Conservation (phyloP, 2,329 filamentous ascomycete genomes). For the Rasamsonia emersonii region DNA sequence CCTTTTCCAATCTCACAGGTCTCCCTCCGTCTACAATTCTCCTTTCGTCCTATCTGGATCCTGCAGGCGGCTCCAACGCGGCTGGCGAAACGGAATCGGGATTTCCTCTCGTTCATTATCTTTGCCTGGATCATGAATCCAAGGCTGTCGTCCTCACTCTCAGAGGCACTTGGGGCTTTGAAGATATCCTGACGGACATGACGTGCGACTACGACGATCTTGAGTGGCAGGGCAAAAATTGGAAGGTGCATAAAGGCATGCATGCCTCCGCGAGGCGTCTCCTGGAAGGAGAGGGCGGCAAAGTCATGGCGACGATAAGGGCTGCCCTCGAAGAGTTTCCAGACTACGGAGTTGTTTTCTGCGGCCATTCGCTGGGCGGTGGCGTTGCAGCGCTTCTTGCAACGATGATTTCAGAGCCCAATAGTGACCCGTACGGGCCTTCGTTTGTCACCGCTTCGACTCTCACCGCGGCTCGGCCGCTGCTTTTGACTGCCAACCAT, state of each 20-base stretch:
- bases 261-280: slow-evolving; percentile 62
- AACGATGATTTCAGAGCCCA: slow-evolving; percentile 60
- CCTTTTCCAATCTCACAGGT: slow-evolving; percentile 37
- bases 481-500: slow-evolving; percentile 25
- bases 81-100: slow-evolving; percentile 57
- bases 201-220: slow-evolving; percentile 62
- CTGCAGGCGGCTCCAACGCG: slow-evolving; percentile 57
- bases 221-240: slow-evolving; percentile 51
- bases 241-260: slow-evolving; percentile 67
- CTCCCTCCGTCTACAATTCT: slow-evolving; percentile 42
- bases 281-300: slow-evolving; percentile 58
- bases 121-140: slow-evolving; percentile 62
- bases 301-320: slow-evolving; percentile 57
- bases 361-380: slow-evolving; percentile 61
- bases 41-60: slow-evolving; percentile 62
- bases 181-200: slow-evolving; percentile 65
- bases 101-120: slow-evolving; percentile 64
- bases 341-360: slow-evolving; percentile 62
- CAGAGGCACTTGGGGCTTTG: slow-evolving; percentile 63
- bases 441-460: slow-evolving; percentile 54
- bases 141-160: slow-evolving; percentile 66
- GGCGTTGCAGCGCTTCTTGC: slow-evolving; percentile 62
- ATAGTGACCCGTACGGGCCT: slow-evolving; percentile 39
- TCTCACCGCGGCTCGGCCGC: slow-evolving; percentile 26
- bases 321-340: slow-evolving; percentile 58